A percentile compares a stretch with the other conserved stretches of the same genome.
Conservation (phyloP, 2,329 filamentous ascomycete genomes). For the Aspergillus thermomutatus region DNA sequence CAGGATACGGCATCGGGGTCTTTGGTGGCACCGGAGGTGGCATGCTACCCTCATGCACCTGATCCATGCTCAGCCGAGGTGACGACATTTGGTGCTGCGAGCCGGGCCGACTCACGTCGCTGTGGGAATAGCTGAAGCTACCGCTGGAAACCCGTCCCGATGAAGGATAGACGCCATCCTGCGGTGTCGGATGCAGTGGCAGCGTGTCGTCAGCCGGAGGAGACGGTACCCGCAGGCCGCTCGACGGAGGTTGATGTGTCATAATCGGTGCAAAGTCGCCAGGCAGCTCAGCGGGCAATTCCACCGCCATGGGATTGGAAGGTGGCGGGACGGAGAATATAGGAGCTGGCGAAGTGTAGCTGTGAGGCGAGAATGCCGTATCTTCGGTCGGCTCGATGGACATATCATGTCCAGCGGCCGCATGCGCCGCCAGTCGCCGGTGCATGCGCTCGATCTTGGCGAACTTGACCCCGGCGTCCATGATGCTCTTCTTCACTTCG, state of each 20-base stretch:
- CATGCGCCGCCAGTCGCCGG: conserved; percentile 58
- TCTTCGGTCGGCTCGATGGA: conserved; percentile 31
- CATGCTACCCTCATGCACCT: conserved; percentile 20
- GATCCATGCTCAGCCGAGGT: conserved; percentile 36
- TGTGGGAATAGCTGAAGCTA: conserved; percentile 31
- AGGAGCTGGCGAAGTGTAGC: conserved; percentile 15
- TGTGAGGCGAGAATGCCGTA: conserved; percentile 14
- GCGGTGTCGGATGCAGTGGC: conserved; percentile 27
- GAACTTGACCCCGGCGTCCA: conserved; percentile 73
- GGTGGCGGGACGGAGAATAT: conserved; percentile 36
- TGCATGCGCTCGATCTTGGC: conserved; percentile 80
- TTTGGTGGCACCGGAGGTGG: conserved; percentile 75
- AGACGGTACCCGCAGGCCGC: conserved; percentile 17
- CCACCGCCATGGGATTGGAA: conserved; percentile 50
- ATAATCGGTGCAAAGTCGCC: conserved; percentile 32
- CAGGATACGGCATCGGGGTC: conserved; percentile 62
- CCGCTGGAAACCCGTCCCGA: conserved; percentile 25
- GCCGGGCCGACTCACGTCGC: conserved; percentile 31
- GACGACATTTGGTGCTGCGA: conserved; percentile 25
- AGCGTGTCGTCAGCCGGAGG: conserved; percentile 29
- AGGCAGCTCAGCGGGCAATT: conserved; percentile 56
- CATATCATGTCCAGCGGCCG: conserved; percentile 30
- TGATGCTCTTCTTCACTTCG: conserved; percentile 72
- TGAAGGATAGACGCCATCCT: conserved; percentile 22
- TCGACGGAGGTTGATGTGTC: conserved; percentile 14